phyloP scores from a whole-genome alignment of 176 grass and related monocot genomes.

The barley (Hordeum vulgare) region MorexV3_pseudomolecules_assembly NC_058522.1:514953817-514954316 shows the following conservation, averaged over 20 bases:
- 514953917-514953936: constrained; percentile 80
- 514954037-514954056: neutral
- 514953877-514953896: neutral
- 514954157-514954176: constrained; percentile 34
- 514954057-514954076: neutral
- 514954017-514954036: neutral
- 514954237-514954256: too few species aligned
- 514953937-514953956: constrained; percentile 99
- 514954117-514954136: constrained; percentile 25
- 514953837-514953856: neutral
- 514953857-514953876: neutral
- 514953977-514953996: constrained; percentile 75
- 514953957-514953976: constrained; percentile 87
- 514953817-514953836: neutral
- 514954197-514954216: neutral
- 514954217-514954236: too few species aligned
- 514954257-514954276: neutral
- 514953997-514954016: constrained; percentile 90
- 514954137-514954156: neutral
- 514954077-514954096: neutral
- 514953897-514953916: constrained; percentile 21
- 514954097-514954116: constrained; percentile 51
- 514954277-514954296: neutral
- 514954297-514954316: neutral
- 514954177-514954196: neutral